Conservation (phyloP, 768 basidiomycete genomes). For the Mycena leptocephala region DNA sequence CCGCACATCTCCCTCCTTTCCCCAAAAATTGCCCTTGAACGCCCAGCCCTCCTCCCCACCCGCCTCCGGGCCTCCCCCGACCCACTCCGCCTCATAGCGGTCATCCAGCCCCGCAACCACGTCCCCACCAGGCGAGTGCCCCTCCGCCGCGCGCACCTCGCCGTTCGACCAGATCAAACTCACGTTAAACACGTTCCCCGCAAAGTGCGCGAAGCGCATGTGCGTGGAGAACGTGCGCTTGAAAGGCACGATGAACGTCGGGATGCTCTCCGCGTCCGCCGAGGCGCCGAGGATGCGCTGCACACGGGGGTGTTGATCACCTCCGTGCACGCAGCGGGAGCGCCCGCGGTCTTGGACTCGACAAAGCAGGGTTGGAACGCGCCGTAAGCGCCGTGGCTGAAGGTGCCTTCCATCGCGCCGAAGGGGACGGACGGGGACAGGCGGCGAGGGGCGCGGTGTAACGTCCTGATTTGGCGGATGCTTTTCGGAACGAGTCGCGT, state of each 20-base stretch:
- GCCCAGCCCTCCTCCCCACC: slow-evolving; percentile 53
- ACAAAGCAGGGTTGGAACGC: slow-evolving; percentile 52
- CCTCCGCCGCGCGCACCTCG: slow-evolving; percentile 46
- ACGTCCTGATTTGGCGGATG: slow-evolving; percentile 39
- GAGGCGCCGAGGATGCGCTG: slow-evolving; percentile 47
- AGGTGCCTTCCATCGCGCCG: slow-evolving; percentile 44
- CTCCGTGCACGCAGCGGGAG: slow-evolving; percentile 35
- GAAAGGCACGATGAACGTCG: slow-evolving; percentile 54
- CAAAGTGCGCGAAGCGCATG: slow-evolving; percentile 55
- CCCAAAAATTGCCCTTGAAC: slow-evolving; percentile 60
- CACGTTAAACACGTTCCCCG: slow-evolving; percentile 57
- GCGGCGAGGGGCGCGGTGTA: slow-evolving; percentile 44
- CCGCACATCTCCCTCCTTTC: slow-evolving; percentile 53
- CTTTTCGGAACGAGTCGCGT: slow-evolving; percentile 43
- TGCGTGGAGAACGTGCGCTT: slow-evolving; percentile 55
- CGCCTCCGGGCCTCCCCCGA: slow-evolving; percentile 35
- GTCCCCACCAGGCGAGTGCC: slow-evolving; percentile 45
- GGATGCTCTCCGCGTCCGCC: slow-evolving; percentile 20
- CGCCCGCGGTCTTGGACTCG: not conserved
- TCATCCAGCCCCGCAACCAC: slow-evolving; percentile 55
- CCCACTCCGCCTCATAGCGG: slow-evolving; percentile 58
- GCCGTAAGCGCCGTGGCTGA: slow-evolving; percentile 56
- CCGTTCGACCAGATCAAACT: slow-evolving; percentile 56
- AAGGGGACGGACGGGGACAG: slow-evolving; percentile 43
- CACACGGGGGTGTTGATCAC: slow-evolving; percentile 44